Evolutionary conservation across 352 stramenopile genomes (phyloP), one percentile per base, ranked within the genome.

Genomic region (Pythium aquatile): DNA sequence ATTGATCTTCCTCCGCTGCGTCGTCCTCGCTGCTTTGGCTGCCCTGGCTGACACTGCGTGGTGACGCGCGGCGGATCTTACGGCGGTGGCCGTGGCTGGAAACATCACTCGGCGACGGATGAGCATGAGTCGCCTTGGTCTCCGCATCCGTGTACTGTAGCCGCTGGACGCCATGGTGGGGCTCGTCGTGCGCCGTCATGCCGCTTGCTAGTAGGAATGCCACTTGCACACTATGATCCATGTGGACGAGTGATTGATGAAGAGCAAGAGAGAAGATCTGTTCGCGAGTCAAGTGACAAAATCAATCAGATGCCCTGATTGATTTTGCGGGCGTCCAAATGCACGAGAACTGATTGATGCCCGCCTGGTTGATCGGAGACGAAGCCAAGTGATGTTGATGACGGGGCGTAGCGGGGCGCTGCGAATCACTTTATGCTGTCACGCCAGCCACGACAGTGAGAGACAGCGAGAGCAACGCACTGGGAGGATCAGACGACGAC

Each of bases 51-150:
- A 55, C 60, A 24, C 48, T 65, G 5, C 60, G 60, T 13, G 61
- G 61, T 1, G 61, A 67, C 5, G 62, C 61, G 32, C 61, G 61
- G 42, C 61, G 52, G 17, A 56, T 33, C 61, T 67, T 67, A 26
- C 42, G 53, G 39, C 40, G 51, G 42, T 30, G 53, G 20, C 20
- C 29, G 4, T 17, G 30, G 17, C 14, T 42, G 10, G 32, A 35
- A 35, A 35, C 37, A 42, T 42, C 37, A 42, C 37, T 42, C 37
- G 37, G 37, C 17, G 37, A 42, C 5, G 11, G 37, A 42, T 17
- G 37, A 42, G 5, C 37, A 42, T 42, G 10, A 42, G 37, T 42
- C 37, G 37, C 11, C 10, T 17, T 16, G 14, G 37, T 42, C 10
- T 42, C 37, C 37, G 37, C 10, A 17, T 13, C 10, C 14, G 37